phyloP scores from a whole-genome alignment of 2,329 filamentous ascomycete genomes.

The Trichoderma koningii region DNA sequence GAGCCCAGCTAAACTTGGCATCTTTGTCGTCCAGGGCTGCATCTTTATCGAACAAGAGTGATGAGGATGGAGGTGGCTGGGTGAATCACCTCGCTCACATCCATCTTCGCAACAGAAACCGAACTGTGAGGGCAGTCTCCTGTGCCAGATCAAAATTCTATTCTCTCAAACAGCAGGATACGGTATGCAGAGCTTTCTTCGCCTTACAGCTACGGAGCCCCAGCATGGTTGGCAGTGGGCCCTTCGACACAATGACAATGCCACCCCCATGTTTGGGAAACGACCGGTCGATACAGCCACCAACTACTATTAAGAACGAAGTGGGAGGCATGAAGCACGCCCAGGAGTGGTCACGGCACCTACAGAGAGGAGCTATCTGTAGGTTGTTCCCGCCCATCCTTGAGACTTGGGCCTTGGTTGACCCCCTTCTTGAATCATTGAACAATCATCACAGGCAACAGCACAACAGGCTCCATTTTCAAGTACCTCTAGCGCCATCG shows the following conservation, averaged over 20 bases:
- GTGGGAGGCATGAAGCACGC: neutral
- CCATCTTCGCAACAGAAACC: neutral
- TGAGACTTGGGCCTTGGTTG: neutral
- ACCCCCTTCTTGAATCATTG: constrained; percentile 3
- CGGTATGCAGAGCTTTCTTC: neutral
- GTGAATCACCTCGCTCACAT: neutral
- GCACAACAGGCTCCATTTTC: constrained; percentile 10
- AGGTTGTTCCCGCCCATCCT: neutral
- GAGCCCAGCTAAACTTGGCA: neutral
- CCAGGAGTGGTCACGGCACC: neutral
- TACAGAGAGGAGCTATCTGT: neutral
- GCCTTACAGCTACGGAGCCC: neutral
- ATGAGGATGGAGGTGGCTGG: neutral
- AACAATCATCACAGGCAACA: constrained; percentile 2
- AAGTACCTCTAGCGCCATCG: constrained; percentile 9
- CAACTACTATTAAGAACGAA: neutral
- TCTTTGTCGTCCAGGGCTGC: neutral
- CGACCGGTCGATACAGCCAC: neutral
- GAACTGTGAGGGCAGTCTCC: neutral
- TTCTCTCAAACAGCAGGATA: neutral
- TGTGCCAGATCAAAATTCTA: neutral
- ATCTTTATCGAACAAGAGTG: neutral
- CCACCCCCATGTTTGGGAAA: neutral
- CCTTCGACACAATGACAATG: neutral
- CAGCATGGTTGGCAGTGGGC: neutral